Evolutionary conservation across 805 yeast species (phyloP), one percentile per base, ranked within the genome.

Genomic region (Clavispora asparagi): DNA sequence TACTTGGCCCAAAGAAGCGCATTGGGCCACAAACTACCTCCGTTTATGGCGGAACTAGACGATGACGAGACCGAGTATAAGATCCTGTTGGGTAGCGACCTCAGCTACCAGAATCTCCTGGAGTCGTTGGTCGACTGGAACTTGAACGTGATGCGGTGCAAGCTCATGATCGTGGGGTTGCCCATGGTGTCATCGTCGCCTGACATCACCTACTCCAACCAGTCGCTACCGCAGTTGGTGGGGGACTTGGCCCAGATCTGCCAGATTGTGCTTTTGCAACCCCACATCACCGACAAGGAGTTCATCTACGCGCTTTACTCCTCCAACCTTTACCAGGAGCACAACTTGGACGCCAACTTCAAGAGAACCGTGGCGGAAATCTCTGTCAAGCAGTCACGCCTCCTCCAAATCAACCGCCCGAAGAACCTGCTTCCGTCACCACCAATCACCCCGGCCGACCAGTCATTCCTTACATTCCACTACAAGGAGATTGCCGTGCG

Each of bases 91-190:
- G 76, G 76, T 4, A 62, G 70, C n/a, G 70, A 61, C 12, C 59
- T 71, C 28, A 58, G 56, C 45, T 71, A 69, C 52, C 76, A 71
- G 47, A 56, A 55, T 17, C 52, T 57, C 9, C 67, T 69, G 28
- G 78, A 74, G 50, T 59, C 66, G 14, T 58, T 77, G 12, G 65
- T 77, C 11, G 81, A 76, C 54, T 77, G 81, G 81, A 76, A 76
- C 54, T 62, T 77, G 42, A 77, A 77, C 52, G 73, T 76, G 38
- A 70, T 79, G 14, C 59, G 82, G 41, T 73, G 78, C 42, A 67
- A 74, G 50, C 63, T 77, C 32, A 68, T 77, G 40, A 55, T 76
- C 31, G 66, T 64, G 3, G 66, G 59, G 42, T 52, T 71, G 52
- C 77, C 77, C 11, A 52, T 59, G 54, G 61, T 70, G 14, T 61